Conservation (phyloP, 148 eudicot species). For the Simmondsia chinensis region DNA sequence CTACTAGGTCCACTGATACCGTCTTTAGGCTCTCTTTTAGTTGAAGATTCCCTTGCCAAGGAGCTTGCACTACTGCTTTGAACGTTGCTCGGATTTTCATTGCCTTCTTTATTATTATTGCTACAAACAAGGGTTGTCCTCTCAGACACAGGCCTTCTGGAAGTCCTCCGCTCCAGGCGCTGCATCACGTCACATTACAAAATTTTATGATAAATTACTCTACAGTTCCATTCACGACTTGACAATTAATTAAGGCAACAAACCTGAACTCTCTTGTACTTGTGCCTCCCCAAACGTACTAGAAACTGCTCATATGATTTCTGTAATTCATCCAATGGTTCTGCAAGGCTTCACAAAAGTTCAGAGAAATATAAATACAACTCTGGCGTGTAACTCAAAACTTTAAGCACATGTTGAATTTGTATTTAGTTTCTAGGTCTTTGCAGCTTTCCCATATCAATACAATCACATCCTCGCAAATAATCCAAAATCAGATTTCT, state of each 20-base stretch:
- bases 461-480: too few relatives aligned
- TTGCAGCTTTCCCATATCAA: too few relatives aligned
- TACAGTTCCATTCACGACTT: background rate
- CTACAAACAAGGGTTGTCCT: slow-evolving; percentile 9
- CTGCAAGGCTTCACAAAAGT: slow-evolving; percentile 66
- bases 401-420: background rate
- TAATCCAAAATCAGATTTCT: too few relatives aligned
- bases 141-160: slow-evolving; percentile 27
- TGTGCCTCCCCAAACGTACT: slow-evolving; percentile 55
- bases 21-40: slow-evolving; percentile 2
- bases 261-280: slow-evolving; percentile 61
- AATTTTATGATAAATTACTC: slow-evolving; percentile 3
- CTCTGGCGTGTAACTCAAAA: background rate
- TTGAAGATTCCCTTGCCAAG: slow-evolving; percentile 5
- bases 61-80: slow-evolving; percentile 7
- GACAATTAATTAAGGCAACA: background rate
- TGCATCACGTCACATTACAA: slow-evolving; percentile 21
- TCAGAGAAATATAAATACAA: slow-evolving; percentile 7
- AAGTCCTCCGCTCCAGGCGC: slow-evolving; percentile 34
- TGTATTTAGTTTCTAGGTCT: too few relatives aligned
- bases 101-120: slow-evolving; percentile 12
- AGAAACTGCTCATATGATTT: slow-evolving; percentile 79
- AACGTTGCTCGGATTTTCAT: slow-evolving; percentile 12
- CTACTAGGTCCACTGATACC: slow-evolving; percentile 4
- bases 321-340: slow-evolving; percentile 75